phyloP scores from a whole-genome alignment of 495 filamentous ascomycete species.

The Neurospora sp. region DNA sequence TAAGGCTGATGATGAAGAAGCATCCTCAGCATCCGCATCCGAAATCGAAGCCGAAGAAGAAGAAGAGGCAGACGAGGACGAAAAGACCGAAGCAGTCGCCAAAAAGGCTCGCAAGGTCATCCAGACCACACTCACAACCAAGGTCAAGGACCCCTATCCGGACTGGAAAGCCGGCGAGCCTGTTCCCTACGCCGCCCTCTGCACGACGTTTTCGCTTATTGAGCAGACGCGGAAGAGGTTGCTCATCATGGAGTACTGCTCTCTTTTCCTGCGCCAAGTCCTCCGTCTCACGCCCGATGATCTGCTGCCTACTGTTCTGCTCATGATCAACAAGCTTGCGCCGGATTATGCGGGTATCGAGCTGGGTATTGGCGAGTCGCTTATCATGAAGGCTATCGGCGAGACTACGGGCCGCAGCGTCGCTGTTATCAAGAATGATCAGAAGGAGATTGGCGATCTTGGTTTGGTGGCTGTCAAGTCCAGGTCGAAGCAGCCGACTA shows the following conservation, averaged over 20 bases:
- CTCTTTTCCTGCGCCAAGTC: slow-evolving; percentile 85
- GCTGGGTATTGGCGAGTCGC: slow-evolving; percentile 88
- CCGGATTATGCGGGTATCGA: slow-evolving; percentile 95
- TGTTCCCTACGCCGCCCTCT: slow-evolving; percentile 90
- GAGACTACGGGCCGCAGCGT: slow-evolving; percentile 86
- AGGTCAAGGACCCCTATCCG: slow-evolving; percentile 71
- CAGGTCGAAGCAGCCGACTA: slow-evolving; percentile 84
- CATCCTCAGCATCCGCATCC: slow-evolving; percentile 44
- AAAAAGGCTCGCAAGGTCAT: slow-evolving; percentile 73
- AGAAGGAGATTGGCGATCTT: slow-evolving; percentile 91
- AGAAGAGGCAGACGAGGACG: slow-evolving; percentile 49
- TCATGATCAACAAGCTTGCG: slow-evolving; percentile 97
- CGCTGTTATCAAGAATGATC: slow-evolving; percentile 80
- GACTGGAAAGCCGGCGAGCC: slow-evolving; percentile 87
- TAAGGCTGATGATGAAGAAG: slow-evolving; percentile 31
- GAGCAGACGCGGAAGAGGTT: slow-evolving; percentile 90
- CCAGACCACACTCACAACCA: slow-evolving; percentile 61
- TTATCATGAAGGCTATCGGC: slow-evolving; percentile 97
- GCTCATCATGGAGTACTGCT: slow-evolving; percentile 76
- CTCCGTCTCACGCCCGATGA: slow-evolving; percentile 83
- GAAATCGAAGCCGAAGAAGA: slow-evolving; percentile 44
- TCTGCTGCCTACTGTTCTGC: slow-evolving; percentile 72
- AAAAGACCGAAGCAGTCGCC: slow-evolving; percentile 64
- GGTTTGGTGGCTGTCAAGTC: slow-evolving; percentile 93
- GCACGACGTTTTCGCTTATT: slow-evolving; percentile 85